Conservation (phyloP, 495 filamentous ascomycete species). For the Amphirosellinia nigrospora region DNA sequence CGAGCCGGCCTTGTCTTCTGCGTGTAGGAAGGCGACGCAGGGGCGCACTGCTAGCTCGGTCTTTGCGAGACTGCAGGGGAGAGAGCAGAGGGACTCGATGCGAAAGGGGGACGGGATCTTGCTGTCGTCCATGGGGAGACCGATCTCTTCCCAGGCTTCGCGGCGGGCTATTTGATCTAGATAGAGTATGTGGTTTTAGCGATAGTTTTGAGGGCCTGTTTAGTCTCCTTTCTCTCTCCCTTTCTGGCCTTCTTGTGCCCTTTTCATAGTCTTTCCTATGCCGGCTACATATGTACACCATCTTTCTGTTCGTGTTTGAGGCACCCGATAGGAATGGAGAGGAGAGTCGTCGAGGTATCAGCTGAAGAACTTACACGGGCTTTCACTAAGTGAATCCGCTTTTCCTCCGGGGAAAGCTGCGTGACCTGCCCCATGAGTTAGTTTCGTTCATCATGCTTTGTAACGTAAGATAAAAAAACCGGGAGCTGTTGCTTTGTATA, state of each 20-base stretch:
- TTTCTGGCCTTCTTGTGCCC: neutral
- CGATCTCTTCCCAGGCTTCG: slow-evolving; percentile 91
- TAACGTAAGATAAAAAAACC: no score
- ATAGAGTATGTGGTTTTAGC: slow-evolving; percentile 45
- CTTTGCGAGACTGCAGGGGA: slow-evolving; percentile 79
- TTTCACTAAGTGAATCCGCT: slow-evolving; percentile 55
- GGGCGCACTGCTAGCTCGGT: slow-evolving; percentile 84
- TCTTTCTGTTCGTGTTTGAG: neutral
- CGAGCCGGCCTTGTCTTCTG: slow-evolving; percentile 47
- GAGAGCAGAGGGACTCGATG: slow-evolving; percentile 83
- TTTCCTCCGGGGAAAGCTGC: slow-evolving; percentile 86
- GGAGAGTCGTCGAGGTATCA: neutral
- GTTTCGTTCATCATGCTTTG: slow-evolving; percentile 37
- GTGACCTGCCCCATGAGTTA: slow-evolving; percentile 63
- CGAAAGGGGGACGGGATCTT: slow-evolving; percentile 72
- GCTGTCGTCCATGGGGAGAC: slow-evolving; percentile 69
- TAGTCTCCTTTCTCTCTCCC: neutral
- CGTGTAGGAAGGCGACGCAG: slow-evolving; percentile 81
- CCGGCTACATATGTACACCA: neutral
- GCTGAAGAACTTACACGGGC: slow-evolving; percentile 47
- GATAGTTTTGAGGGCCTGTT: slow-evolving; percentile 56
- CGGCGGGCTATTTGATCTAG: slow-evolving; percentile 79
- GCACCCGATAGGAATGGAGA: neutral
- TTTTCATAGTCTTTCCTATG: neutral
- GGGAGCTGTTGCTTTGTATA: neutral